Evolutionary conservation across 371 early-diverging fungal species (phyloP), one percentile per base, ranked within the genome.

Genomic region (Gilbertella persicaria): DNA sequence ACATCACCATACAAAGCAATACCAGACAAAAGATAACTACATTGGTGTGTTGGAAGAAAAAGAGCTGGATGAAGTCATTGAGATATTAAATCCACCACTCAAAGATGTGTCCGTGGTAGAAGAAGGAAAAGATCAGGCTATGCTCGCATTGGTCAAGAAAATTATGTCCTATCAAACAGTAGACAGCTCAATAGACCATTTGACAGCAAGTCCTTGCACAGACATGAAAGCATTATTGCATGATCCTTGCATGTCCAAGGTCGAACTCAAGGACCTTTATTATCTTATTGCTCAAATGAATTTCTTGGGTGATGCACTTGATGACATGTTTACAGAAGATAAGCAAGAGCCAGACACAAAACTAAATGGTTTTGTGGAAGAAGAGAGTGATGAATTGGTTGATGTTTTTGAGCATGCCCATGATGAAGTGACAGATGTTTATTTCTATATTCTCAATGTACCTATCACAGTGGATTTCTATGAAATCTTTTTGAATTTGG

Each of bases 211-310:
- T 4, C 46, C 55, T 23, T 54, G 55, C 17, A 54, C 46, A 23
- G 55, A 54, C 16, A 46, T 54, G 55, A 4, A n/a, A 6, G 30
- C 28, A 8, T 7, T 54, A 38, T 24, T 54, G 13, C 30, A 45
- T 14, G 46, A 45, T 7, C 40, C 55, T 2, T 14, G 10, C 7
- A 40, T 46, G 33, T 14, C 10, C 1, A 23, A 26, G 16, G n/a
- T 54, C 4, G 33, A 28, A 29, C 21, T 45, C 4, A 19, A 46
- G 14, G 55, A 54, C 14, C 14, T 54, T 8, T 45, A 38, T 12
- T 54, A 54, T 40, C 46, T 54, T 9, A 44, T 46, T 12, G 45
- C 47, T 5, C 55, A 54, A 30, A 9, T 54, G 16, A 54, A 54
- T 16, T 46, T 29, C 10, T 8, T 54, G 8, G 41, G 46, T 1